Evolutionary conservation across 2,329 filamentous ascomycete genomes (phyloP).

Genomic region (Curvularia sp.): DNA sequence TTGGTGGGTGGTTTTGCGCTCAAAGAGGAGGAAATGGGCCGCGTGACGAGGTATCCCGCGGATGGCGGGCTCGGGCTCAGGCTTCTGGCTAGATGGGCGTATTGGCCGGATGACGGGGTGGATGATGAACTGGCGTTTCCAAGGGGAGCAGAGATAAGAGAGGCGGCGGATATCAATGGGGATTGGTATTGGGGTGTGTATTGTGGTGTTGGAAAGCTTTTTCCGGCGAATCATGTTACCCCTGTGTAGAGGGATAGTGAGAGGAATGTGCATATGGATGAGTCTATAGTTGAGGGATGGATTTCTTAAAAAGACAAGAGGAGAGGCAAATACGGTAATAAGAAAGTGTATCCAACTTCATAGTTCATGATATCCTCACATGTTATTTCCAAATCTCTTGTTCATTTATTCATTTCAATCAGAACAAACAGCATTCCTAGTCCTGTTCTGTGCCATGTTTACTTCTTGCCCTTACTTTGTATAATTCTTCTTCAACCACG

Average conservation of each 20-base stretch:
- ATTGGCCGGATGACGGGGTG: constrained; percentile 70
- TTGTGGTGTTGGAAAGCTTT: constrained; percentile 78
- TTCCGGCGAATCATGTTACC: constrained; percentile 76
- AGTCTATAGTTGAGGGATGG: background rate
- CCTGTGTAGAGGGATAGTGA: constrained; percentile 3
- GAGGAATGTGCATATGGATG: too few relatives aligned
- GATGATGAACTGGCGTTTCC: constrained; percentile 85
- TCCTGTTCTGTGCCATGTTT: background rate
- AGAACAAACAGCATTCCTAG: background rate
- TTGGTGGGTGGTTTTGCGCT: constrained; percentile 79
- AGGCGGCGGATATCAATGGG: constrained; percentile 85
- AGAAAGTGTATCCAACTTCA: background rate
- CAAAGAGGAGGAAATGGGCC: constrained; percentile 60
- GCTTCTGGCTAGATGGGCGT: constrained; percentile 74
- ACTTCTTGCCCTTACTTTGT: background rate
- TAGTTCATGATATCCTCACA: background rate
- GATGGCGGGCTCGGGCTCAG: constrained; percentile 74
- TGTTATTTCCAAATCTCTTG: background rate
- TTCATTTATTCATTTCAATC: background rate
- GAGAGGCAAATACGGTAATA: background rate
- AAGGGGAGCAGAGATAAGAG: constrained; percentile 78
- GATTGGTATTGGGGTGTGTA: constrained; percentile 92
- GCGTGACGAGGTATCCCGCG: constrained; percentile 66
- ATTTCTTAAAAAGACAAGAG: background rate
- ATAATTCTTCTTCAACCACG: constrained; percentile 30